Percentiles rank a stretch among this genome's conserved stretches.
Conservation (phyloP, 345 rosid genomes). For the Populus tremula region DNA sequence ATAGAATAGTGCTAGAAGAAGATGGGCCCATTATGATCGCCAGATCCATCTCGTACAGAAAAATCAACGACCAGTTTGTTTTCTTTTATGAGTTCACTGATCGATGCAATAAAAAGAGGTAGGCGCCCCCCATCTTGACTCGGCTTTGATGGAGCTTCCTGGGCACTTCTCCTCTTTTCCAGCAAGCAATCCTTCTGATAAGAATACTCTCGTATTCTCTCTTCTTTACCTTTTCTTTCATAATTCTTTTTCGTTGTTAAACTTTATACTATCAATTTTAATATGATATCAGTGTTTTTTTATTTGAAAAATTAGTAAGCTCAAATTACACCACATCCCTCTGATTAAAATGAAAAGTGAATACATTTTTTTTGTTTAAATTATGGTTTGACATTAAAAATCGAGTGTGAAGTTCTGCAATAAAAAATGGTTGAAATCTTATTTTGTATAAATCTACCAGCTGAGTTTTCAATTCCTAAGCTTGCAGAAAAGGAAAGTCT, state of each 20-base stretch:
- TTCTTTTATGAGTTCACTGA: slow-evolving; percentile 9
- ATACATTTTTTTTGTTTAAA: no score
- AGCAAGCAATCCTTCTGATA: neutral
- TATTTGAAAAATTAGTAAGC: no score
- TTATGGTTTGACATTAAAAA: no score
- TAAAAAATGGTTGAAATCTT: neutral
- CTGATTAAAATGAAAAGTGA: no score
- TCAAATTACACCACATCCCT: no score
- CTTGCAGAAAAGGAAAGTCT: neutral
- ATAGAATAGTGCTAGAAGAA: no score
- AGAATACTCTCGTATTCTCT: neutral
- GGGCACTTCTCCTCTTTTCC: neutral
- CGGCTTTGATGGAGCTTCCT: slow-evolving; percentile 20
- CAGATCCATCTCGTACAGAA: neutral
- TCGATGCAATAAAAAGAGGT: neutral
- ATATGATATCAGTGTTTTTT: no score
- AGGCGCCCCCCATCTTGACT: slow-evolving; percentile 24
- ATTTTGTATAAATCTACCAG: neutral
- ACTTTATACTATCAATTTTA: neutral
- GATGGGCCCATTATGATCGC: neutral
- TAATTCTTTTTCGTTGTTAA: neutral
- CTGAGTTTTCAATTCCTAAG: neutral
- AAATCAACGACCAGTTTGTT: neutral
- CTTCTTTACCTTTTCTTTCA: neutral
- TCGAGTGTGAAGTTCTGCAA: neutral